Base-by-base conservation (phyloP, 768 basidiomycete genomes). In the Naematelia encephala region DNA sequence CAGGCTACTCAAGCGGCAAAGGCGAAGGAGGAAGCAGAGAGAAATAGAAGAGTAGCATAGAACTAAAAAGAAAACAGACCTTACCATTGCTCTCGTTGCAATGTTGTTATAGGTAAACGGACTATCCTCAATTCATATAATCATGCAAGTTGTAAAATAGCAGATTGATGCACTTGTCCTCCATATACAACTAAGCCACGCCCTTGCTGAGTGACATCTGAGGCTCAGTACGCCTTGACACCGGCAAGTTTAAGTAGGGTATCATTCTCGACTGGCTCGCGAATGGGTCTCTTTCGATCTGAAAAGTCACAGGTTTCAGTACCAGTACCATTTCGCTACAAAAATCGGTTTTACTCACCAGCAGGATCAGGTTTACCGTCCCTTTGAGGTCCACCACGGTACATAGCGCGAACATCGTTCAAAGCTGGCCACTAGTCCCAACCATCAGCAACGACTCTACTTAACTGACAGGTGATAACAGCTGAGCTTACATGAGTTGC, bases 261-360 rank as follows among this genome's bases (percentile, higher is more conserved):
- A 4, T 66, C 61, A 13, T 58, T 66, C 54, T 63, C 62, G 3
- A 46, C 57, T 19, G 68, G 68, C 46, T 69, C 68, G n/a, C 61
- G 60, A n/a, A 42, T 61, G 1, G 68, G 68, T 43, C 64, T 46
- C 8, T 44, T 45, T 3, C 64, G 58, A 39, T 64, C 59, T 62
- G 43, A 8, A 16, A 30, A 14, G 39, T 51, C n/a, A n/a, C n/a
- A n/a, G n/a, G n/a, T n/a, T n/a, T n/a, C 19, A 51, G 48, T 21
- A 34, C 34, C 13, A 8, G 28, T 14, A 23, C 21, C 14, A 52
- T 25, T 19, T 22, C 5, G 19, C 52, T 14, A 54, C 26, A 43
- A n/a, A n/a, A n/a, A n/a, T n/a, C n/a, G n/a, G n/a, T n/a, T n/a
- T 22, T 28, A 12, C 55, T 47, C 46, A 62, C 61, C 29, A 19